Percentiles rank a stretch among this genome's conserved stretches.
phyloP scores from a whole-genome alignment of 2,329 filamentous ascomycete species.

The Fusarium secorum region DNA sequence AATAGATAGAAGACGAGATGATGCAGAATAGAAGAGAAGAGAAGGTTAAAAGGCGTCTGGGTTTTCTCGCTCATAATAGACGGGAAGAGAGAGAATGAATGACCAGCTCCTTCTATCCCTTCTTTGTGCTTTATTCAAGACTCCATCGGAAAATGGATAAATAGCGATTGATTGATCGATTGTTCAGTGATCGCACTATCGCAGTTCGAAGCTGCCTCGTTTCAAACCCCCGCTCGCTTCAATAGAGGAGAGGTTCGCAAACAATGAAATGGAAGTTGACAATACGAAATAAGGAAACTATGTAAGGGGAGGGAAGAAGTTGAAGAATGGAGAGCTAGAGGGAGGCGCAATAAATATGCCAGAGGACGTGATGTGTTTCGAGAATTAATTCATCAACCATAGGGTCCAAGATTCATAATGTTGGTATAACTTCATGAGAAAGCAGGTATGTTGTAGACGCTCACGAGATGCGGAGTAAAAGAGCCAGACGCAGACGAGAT shows the following conservation, averaged over 20 bases:
- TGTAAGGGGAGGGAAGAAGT: neutral
- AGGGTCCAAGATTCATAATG: neutral
- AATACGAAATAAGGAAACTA: neutral
- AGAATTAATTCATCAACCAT: neutral
- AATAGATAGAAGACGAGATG: neutral
- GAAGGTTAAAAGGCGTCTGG: neutral
- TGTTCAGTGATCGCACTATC: neutral
- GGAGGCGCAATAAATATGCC: neutral
- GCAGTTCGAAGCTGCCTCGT: neutral
- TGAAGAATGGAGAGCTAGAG: neutral
- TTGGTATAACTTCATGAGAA: slow-evolving; percentile 2
- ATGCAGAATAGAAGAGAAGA: neutral
- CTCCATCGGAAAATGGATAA: neutral
- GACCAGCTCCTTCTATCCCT: slow-evolving; percentile 10
- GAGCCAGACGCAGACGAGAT: neutral
- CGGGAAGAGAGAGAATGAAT: neutral
- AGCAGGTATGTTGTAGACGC: neutral
- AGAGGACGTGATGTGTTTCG: neutral
- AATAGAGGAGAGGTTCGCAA: neutral
- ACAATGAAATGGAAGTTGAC: neutral
- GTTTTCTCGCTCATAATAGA: neutral
- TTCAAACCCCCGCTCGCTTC: slow-evolving; percentile 11
- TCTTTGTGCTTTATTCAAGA: neutral
- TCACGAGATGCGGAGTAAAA: slow-evolving; percentile 13
- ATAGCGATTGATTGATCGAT: neutral